Conservation (phyloP, 768 basidiomycete genomes). For the Trichaptum fuscoviolaceum region DNA sequence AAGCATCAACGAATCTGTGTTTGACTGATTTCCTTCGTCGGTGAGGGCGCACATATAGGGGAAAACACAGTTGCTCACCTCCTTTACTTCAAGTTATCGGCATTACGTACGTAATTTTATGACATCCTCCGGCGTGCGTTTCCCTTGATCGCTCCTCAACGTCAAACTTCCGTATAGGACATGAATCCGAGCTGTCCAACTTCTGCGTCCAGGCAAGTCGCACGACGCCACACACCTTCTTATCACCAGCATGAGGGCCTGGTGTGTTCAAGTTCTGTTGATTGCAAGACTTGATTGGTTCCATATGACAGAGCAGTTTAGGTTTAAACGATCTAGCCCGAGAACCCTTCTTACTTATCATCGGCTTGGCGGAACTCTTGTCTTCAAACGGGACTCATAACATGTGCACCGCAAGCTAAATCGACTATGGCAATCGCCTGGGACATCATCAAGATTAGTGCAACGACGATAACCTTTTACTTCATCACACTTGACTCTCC, state of each 20-base stretch:
- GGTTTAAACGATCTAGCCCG: background rate
- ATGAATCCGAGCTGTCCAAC: background rate
- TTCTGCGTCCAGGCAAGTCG: background rate
- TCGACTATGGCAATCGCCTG: background rate
- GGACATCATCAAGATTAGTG: too few relatives aligned
- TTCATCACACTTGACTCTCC: too few relatives aligned
- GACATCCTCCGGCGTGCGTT: too few relatives aligned
- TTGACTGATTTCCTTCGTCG: too few relatives aligned
- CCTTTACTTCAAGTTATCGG: too few relatives aligned
- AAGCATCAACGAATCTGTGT: too few relatives aligned
- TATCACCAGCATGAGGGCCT: background rate
- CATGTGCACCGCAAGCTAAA: background rate
- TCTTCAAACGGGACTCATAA: too few relatives aligned
- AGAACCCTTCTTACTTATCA: background rate
- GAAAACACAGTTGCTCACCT: too few relatives aligned
- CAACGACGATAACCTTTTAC: too few relatives aligned
- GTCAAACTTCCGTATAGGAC: background rate
- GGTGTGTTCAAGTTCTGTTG: background rate
- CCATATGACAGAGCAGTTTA: background rate
- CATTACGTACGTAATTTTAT: too few relatives aligned
- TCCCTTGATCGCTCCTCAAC: background rate
- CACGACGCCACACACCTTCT: background rate
- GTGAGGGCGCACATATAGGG: too few relatives aligned
- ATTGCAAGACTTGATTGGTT: background rate
- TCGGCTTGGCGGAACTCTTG: too few relatives aligned